phyloP scores from a whole-genome alignment of 2,329 filamentous ascomycete species.

The Trichoderma pleuroti region DNA sequence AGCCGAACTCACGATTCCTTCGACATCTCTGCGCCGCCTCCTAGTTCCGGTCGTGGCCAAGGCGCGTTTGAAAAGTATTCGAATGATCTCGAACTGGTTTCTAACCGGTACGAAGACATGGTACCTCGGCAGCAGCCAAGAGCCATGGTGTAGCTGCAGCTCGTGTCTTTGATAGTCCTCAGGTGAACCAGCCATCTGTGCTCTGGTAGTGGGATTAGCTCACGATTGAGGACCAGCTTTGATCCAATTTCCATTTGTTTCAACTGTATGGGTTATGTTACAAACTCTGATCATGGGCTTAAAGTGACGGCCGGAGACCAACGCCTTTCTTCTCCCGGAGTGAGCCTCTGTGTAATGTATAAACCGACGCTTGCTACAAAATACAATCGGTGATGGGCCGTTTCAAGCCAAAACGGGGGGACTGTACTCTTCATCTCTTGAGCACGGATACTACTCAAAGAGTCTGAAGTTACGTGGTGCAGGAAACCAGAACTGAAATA shows the following conservation, averaged over 20 bases:
- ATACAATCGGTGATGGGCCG: not conserved
- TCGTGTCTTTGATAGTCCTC: not conserved
- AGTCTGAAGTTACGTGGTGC: not conserved
- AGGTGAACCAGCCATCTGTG: slow-evolving; percentile 10
- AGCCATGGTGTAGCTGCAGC: slow-evolving; percentile 36
- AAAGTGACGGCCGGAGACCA: not conserved
- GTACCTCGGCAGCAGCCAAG: slow-evolving; percentile 49
- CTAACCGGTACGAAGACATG: slow-evolving; percentile 57
- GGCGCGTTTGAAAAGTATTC: slow-evolving; percentile 35
- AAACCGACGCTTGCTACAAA: not conserved
- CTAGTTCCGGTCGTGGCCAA: slow-evolving; percentile 37
- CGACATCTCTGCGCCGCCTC: slow-evolving; percentile 52
- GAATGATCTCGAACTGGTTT: slow-evolving; percentile 48
- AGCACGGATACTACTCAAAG: not conserved
- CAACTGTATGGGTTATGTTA: slow-evolving; percentile 3
- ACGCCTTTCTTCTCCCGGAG: not conserved
- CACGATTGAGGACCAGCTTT: slow-evolving; percentile 1
- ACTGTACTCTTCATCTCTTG: not conserved
- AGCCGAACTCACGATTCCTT: slow-evolving; percentile 31
- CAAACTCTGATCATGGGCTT: not conserved
- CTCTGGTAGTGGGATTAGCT: slow-evolving; percentile 19
- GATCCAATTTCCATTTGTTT: slow-evolving; percentile 7
- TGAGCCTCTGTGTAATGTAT: not conserved
- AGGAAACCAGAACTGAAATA: not conserved
- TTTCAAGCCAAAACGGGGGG: not conserved